phyloP scores from a whole-genome alignment of 768 basidiomycete species.

The Suillus ampliporus region DNA sequence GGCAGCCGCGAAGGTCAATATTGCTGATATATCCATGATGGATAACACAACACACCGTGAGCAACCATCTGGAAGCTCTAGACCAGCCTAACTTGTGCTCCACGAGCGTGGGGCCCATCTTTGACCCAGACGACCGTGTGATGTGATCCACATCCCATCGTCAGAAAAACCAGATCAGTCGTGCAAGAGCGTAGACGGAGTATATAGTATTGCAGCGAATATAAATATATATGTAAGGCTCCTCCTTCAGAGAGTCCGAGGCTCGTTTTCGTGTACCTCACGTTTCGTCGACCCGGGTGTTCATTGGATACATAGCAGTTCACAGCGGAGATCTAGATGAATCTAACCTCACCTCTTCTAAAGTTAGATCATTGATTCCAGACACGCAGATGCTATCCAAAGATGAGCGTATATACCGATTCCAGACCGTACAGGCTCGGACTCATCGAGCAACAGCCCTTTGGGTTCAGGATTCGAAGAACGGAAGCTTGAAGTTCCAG shows the following conservation, averaged over 20 bases:
- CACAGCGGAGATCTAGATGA: not conserved
- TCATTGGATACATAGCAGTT: not conserved
- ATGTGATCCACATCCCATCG: not conserved
- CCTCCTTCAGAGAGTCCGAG: too few species aligned
- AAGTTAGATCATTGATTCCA: too few species aligned
- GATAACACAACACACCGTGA: not conserved
- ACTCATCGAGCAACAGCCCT: too few species aligned
- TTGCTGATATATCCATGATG: not conserved
- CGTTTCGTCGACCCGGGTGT: not conserved
- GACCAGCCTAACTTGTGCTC: not conserved
- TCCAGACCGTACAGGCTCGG: too few species aligned
- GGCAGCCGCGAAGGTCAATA: not conserved
- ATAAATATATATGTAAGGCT: not conserved
- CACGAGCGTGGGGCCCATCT: not conserved
- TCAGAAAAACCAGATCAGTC: not conserved
- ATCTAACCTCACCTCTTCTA: not conserved
- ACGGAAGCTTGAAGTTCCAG: too few species aligned
- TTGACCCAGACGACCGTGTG: not conserved
- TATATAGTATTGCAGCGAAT: not conserved
- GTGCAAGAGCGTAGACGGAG: not conserved
- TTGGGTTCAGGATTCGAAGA: too few species aligned
- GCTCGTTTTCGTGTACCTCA: not conserved
- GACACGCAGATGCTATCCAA: too few species aligned
- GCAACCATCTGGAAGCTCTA: not conserved
- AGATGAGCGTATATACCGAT: too few species aligned